Evolutionary conservation across 495 filamentous ascomycete genomes (phyloP).

Genomic region (Xanthoparmelia taractica): DNA sequence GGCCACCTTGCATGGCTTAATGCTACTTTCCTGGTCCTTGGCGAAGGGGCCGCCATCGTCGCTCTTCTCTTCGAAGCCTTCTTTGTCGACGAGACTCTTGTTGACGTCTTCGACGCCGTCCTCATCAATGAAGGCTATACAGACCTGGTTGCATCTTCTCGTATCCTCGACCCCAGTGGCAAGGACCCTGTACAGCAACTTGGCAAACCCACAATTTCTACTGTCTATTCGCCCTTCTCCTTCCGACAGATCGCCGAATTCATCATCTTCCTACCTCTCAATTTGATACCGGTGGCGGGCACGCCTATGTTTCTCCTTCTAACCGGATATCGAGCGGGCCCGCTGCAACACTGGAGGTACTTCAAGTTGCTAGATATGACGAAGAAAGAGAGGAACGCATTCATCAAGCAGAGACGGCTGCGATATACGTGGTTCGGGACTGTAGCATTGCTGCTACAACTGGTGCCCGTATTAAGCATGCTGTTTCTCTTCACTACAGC

Average conservation of each 20-base stretch:
- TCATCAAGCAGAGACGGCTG: slow-evolving; percentile 43
- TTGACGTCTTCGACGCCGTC: slow-evolving; percentile 61
- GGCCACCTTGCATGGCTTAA: slow-evolving; percentile 52
- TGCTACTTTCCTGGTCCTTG: slow-evolving; percentile 57
- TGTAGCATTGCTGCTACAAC: slow-evolving; percentile 51
- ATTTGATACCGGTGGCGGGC: slow-evolving; percentile 56
- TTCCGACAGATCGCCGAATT: slow-evolving; percentile 71
- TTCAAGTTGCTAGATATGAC: slow-evolving; percentile 51
- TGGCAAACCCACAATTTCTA: slow-evolving; percentile 49
- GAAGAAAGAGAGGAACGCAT: slow-evolving; percentile 50
- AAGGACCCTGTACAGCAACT: slow-evolving; percentile 48
- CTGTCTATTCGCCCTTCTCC: slow-evolving; percentile 60
- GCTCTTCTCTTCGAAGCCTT: slow-evolving; percentile 59
- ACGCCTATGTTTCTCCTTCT: slow-evolving; percentile 55
- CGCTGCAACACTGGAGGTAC: slow-evolving; percentile 61
- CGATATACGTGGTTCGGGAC: slow-evolving; percentile 63
- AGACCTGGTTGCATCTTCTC: slow-evolving; percentile 46
- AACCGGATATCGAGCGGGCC: slow-evolving; percentile 57
- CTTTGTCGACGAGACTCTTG: slow-evolving; percentile 59
- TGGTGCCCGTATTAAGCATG: slow-evolving; percentile 58
- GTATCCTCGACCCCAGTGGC: slow-evolving; percentile 47
- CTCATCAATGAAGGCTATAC: slow-evolving; percentile 52
- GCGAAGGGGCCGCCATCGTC: slow-evolving; percentile 54
- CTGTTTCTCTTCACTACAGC: slow-evolving; percentile 60
- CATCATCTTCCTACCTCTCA: slow-evolving; percentile 58